Base-by-base conservation (phyloP, 108 stramenopile genomes). In the Stephanodiscus triporus region DNA sequence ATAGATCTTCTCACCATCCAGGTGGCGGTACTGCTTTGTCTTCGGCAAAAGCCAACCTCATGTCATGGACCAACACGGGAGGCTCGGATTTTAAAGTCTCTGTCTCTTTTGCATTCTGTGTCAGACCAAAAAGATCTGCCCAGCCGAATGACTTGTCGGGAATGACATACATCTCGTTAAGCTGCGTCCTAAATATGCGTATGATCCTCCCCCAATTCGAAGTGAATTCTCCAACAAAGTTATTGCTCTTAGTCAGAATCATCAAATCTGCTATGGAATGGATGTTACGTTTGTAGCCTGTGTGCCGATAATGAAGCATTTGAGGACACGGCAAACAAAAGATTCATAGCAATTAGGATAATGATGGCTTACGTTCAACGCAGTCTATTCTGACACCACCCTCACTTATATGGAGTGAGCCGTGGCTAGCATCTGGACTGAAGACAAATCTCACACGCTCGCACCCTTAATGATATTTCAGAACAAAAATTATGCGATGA, bases 201-300 rank as follows among this genome's bases (percentile, higher is more conserved):
- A 73, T 36, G 14, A 73, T 40, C 37, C 72, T 73, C 4, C 72
- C 72, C 72, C 72, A 73, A 56, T 73, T 73, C 6, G 72, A 73
- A 56, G 54, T 63, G 37, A 45, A 72, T 49, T 72, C 70, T 8
- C 72, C 72, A 38, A 73, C 63, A 43, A 73, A 73, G 30, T 36
- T 73, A 34, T 48, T 43, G 32, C 62, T 53, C 40, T 53, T 73
- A 2, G 62, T 30, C 6, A 73, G 37, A n/a, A 73, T 55, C 54
- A 73, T 56, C 37, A 73, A 17, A 55, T 73, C 72, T 50, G 72
- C 62, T 11, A 73, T 43, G 24, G 72, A 63, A 30, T 51, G 51
- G 54, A 73, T 73, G 22, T 64, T 73, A n/a, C 72, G 49, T 30
- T 64, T 48, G 42, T 73, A 73, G 22, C 63, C 27, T 30, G 32